A percentile compares a stretch with the other conserved stretches of the same genome.
Evolutionary conservation across 2,329 filamentous ascomycete species (phyloP).

Genomic region (Rosellinia necatrix): DNA sequence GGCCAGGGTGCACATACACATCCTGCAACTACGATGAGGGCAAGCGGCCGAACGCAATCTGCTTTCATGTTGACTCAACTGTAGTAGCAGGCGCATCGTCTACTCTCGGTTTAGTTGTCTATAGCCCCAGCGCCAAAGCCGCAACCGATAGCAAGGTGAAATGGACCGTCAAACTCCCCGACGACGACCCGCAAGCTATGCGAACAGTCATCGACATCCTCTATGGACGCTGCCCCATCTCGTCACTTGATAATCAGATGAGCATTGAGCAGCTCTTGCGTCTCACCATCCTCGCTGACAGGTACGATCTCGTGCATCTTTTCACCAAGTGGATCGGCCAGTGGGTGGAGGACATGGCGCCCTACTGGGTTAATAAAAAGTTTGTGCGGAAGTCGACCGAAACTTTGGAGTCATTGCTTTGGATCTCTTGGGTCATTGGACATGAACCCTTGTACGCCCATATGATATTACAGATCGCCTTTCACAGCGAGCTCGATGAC

Average conservation of each 20-base stretch:
- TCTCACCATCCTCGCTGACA: slow-evolving; percentile 21
- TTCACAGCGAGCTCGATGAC: slow-evolving; percentile 14
- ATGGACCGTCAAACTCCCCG: slow-evolving; percentile 16
- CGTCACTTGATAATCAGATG: background rate
- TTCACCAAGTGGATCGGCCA: slow-evolving; percentile 9
- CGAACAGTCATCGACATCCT: slow-evolving; percentile 21
- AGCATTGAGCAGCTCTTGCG: slow-evolving; percentile 13
- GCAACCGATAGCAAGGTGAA: background rate
- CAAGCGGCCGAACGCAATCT: background rate
- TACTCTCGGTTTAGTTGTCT: slow-evolving; percentile 15
- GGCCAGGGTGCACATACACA: slow-evolving; percentile 4
- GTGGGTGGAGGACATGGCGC: slow-evolving; percentile 22
- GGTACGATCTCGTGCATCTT: slow-evolving; percentile 21
- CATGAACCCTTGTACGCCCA: slow-evolving; percentile 25
- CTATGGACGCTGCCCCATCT: slow-evolving; percentile 13
- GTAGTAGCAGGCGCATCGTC: slow-evolving; percentile 14
- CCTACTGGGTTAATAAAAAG: slow-evolving; percentile 11
- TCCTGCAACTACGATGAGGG: background rate
- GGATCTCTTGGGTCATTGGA: slow-evolving; percentile 27
- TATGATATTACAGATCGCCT: slow-evolving; percentile 24
- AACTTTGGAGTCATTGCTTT: slow-evolving; percentile 20
- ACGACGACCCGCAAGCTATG: slow-evolving; percentile 25
- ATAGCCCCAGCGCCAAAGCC: slow-evolving; percentile 7
- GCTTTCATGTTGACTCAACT: slow-evolving; percentile 13
- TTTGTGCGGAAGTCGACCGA: slow-evolving; percentile 16